Conservation (phyloP, 208 protist genomes). For the Trypanosoma melophagium region DNA sequence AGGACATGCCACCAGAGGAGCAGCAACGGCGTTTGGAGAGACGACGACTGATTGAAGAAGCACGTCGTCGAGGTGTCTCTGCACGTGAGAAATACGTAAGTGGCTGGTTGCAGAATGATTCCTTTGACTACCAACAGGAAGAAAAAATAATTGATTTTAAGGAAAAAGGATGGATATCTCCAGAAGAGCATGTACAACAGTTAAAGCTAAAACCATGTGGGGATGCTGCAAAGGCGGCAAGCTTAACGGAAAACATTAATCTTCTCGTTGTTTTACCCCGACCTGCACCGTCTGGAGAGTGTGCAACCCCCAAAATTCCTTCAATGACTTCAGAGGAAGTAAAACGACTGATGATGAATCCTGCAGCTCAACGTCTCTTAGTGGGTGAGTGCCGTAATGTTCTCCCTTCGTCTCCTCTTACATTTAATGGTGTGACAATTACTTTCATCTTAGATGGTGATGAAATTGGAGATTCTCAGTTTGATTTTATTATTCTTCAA, state of each 20-base stretch:
- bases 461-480: conserved; percentile 1
- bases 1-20: conserved; percentile 82
- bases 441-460: conserved; percentile 28
- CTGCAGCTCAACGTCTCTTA: conserved; percentile 32
- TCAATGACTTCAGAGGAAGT: conserved; percentile 5
- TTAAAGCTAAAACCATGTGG: conserved; percentile 11
- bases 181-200: conserved; percentile 43
- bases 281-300: neutral
- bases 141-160: conserved; percentile 68
- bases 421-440: conserved; percentile 22
- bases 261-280: conserved; percentile 30
- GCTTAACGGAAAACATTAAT: conserved; percentile 6
- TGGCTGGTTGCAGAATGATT: conserved; percentile 76
- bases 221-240: conserved; percentile 1
- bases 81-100: conserved; percentile 7
- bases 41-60: conserved; percentile 67
- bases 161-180: conserved; percentile 38
- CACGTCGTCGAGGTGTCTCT: conserved; percentile 29
- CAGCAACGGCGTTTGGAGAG: conserved; percentile 58
- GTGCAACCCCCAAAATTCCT: neutral
- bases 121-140: conserved; percentile 90
- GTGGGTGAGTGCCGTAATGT: neutral
- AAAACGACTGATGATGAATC: conserved; percentile 28
- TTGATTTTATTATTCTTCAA: conserved; percentile 77
- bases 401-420: neutral